phyloP scores from a whole-genome alignment of 2,329 filamentous ascomycete genomes.

The Verticillium albo-atrum region DNA sequence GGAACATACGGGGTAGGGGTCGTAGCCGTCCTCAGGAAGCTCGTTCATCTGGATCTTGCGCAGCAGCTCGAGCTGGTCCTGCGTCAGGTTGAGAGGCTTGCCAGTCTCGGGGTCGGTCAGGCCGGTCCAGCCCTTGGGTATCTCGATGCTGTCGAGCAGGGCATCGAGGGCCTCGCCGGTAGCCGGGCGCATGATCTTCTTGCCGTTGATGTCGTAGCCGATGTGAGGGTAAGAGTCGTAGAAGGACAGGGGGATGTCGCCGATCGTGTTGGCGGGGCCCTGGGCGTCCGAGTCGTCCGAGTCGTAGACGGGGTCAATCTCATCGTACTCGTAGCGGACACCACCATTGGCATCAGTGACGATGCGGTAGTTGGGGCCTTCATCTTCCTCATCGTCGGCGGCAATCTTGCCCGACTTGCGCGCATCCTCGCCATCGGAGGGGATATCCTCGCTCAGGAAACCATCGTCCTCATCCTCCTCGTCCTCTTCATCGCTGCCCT shows the following conservation, averaged over 20 bases:
- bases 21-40: conserved; percentile 79
- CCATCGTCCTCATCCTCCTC: conserved; percentile 32
- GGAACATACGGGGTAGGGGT: conserved; percentile 74
- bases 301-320: conserved; percentile 92
- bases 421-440: conserved; percentile 31
- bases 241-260: conserved; percentile 87
- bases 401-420: conserved; percentile 20
- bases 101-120: conserved; percentile 91
- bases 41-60: conserved; percentile 87
- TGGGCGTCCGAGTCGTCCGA: conserved; percentile 89
- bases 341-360: conserved; percentile 86
- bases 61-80: conserved; percentile 84
- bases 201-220: conserved; percentile 97
- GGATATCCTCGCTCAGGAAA: conserved; percentile 35
- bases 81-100: conserved; percentile 81
- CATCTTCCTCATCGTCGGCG: conserved; percentile 28
- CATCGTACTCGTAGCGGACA: conserved; percentile 84
- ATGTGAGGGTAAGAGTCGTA: conserved; percentile 98
- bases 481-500: conserved; percentile 36
- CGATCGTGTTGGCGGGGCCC: conserved; percentile 83
- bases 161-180: conserved; percentile 92
- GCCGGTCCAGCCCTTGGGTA: conserved; percentile 96
- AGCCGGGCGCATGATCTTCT: conserved; percentile 93
- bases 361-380: conserved; percentile 46
- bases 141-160: conserved; percentile 89